These are phyloP conservation scores for Elsinoe arachidis DNA, from an alignment of 2,329 filamentous ascomycete genomes.

Conservation along the genomic window DNA sequence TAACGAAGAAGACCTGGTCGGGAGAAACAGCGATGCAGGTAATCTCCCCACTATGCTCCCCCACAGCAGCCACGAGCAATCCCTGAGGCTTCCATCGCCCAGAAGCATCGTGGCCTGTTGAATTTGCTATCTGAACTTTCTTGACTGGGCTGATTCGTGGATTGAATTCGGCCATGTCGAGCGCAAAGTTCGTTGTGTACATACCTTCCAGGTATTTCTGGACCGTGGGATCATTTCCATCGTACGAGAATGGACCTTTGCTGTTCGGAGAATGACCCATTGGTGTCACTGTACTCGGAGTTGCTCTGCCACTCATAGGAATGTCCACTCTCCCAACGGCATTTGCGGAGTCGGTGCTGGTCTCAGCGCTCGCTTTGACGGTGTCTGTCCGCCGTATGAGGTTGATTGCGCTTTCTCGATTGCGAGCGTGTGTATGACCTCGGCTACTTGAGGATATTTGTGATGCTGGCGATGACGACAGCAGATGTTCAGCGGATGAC, in stretches of 20 bases:
- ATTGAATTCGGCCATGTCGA: conserved; percentile 59
- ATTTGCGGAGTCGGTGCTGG: conserved; percentile 53
- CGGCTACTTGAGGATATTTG: conserved; percentile 24
- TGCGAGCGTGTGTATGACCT: conserved; percentile 30
- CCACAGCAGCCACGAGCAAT: conserved; percentile 75
- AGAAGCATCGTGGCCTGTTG: conserved; percentile 27
- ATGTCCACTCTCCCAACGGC: conserved; percentile 55
- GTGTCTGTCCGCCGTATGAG: conserved; percentile 51
- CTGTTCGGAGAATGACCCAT: conserved; percentile 22
- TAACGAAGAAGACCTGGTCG: conserved; percentile 91
- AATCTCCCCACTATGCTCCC: conserved; percentile 75
- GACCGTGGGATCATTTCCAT: conserved; percentile 61
- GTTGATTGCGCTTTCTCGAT: conserved; percentile 50
- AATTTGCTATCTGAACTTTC: conserved; percentile 33
- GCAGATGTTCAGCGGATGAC: conserved; percentile 10
- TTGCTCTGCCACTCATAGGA: conserved; percentile 15
- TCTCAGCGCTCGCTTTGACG: conserved; percentile 55
- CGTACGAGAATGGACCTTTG: conserved; percentile 69
- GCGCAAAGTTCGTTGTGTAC: conserved; percentile 58
- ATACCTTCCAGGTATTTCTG: conserved; percentile 69
- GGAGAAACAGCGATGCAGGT: conserved; percentile 75
- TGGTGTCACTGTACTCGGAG: not conserved
- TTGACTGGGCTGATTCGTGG: conserved; percentile 66
- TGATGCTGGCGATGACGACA: conserved; percentile 29
- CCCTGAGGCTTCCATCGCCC: conserved; percentile 77